phyloP scores from a whole-genome alignment of 768 basidiomycete genomes.

The Mrakia gelida region DNA sequence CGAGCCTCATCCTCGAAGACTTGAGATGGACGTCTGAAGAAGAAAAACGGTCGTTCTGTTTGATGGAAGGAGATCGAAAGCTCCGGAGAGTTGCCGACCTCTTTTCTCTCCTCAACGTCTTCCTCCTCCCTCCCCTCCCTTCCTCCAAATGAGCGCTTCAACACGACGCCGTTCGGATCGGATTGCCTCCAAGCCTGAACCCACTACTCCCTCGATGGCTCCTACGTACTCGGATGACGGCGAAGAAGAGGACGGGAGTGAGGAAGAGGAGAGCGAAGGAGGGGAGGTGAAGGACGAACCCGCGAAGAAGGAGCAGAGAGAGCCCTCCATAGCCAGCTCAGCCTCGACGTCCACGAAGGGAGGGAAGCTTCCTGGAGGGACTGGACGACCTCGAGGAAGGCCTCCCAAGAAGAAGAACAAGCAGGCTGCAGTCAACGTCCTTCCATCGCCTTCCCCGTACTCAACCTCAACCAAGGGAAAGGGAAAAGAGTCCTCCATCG shows the following conservation, averaged over 20 bases:
- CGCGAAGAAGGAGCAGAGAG: neutral
- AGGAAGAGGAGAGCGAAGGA: neutral
- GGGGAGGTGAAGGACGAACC: neutral
- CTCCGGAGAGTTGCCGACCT: neutral
- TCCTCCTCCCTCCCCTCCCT: neutral
- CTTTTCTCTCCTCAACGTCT: neutral
- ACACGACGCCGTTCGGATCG: neutral
- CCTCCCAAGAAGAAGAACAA: constrained; percentile 2
- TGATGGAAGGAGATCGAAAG: neutral
- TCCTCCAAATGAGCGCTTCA: neutral
- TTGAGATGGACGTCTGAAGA: neutral
- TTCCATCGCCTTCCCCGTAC: neutral
- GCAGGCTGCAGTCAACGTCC: neutral
- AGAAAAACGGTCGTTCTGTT: neutral
- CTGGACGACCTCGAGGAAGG: neutral
- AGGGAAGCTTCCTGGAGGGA: neutral
- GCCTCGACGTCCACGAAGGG: neutral
- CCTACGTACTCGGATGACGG: neutral
- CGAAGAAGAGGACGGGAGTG: neutral
- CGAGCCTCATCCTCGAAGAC: neutral
- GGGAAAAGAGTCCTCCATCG: no score
- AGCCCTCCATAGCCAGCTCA: neutral
- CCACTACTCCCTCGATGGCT: neutral
- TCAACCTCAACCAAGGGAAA: neutral
- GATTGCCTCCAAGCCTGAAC: neutral